Evolutionary conservation across 2,329 filamentous ascomycete species (phyloP).

Genomic region (Aureobasidium subglaciale): DNA sequence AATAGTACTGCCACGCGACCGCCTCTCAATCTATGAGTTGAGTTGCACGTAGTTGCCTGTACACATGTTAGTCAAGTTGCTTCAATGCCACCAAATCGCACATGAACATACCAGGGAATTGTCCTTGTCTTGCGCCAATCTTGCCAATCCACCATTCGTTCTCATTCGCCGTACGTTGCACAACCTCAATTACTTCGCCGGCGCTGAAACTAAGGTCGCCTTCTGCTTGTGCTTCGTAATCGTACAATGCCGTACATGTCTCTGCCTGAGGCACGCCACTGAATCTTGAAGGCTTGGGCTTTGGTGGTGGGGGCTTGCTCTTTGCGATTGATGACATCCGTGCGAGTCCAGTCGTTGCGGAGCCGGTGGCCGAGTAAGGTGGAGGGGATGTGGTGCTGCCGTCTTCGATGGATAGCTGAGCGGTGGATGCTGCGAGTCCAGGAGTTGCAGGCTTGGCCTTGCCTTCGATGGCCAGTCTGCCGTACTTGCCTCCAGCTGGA

Average conservation of each 20-base stretch:
- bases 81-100: not conserved
- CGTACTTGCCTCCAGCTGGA: constrained; percentile 31
- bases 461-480: constrained; percentile 20
- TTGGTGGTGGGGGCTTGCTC: constrained; percentile 43
- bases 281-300: constrained; percentile 63
- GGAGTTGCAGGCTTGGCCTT: constrained; percentile 21
- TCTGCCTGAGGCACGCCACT: constrained; percentile 59
- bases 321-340: constrained; percentile 16
- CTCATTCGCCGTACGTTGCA: constrained; percentile 73
- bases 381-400: constrained; percentile 30
- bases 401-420: constrained; percentile 1
- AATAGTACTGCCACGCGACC: not conserved
- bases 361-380: constrained; percentile 30
- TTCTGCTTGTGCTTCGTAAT: constrained; percentile 92
- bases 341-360: not conserved
- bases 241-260: constrained; percentile 84
- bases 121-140: constrained; percentile 70
- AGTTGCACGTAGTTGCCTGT: constrained; percentile 12
- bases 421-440: constrained; percentile 2
- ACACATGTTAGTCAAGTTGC: not conserved
- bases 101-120: constrained; percentile 75
- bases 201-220: constrained; percentile 86
- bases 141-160: constrained; percentile 98
- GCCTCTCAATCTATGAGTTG: not conserved
- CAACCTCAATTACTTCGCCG: constrained; percentile 84